A percentile compares a stretch with the other conserved stretches of the same genome.
Conservation (phyloP, 306 rosid genomes). For the Purshia tridentata region DNA sequence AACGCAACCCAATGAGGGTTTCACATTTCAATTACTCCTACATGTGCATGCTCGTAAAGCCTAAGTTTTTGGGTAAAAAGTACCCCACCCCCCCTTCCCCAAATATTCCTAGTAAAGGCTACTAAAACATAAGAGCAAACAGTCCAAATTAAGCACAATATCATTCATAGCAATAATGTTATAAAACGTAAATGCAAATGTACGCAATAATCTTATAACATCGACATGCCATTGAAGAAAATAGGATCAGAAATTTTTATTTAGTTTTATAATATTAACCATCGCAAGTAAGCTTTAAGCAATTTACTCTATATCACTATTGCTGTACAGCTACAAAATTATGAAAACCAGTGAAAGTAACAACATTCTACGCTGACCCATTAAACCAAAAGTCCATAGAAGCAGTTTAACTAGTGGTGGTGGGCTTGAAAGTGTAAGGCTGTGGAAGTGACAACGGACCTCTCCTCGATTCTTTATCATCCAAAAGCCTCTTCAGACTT, state of each 20-base stretch:
- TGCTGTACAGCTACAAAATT: conserved; percentile 13
- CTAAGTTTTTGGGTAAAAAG: background rate
- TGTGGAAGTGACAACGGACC: conserved; percentile 83
- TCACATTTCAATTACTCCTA: background rate
- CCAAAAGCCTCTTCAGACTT: conserved; percentile 80
- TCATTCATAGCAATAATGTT: background rate
- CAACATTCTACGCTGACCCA: conserved; percentile 16
- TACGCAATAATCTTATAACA: background rate
- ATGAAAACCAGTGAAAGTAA: background rate
- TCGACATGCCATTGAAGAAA: background rate
- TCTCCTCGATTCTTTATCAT: conserved; percentile 76
- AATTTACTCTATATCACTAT: background rate
- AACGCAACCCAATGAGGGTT: conserved; percentile 23
- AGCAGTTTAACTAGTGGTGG: conserved; percentile 24
- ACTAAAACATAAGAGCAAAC: background rate
- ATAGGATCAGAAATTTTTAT: background rate
- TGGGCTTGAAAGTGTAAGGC: conserved; percentile 58
- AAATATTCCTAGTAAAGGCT: background rate
- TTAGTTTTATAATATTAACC: background rate
- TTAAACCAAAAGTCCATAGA: background rate
- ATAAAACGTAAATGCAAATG: background rate
- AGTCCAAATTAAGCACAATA: background rate
- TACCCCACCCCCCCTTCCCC: background rate
- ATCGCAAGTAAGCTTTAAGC: conserved; percentile 1
- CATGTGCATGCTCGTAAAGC: background rate